Evolutionary conservation across 2,329 filamentous ascomycete genomes (phyloP), one percentile per base, ranked within the genome.

Genomic region (Macrophomina pseudophaseolina): DNA sequence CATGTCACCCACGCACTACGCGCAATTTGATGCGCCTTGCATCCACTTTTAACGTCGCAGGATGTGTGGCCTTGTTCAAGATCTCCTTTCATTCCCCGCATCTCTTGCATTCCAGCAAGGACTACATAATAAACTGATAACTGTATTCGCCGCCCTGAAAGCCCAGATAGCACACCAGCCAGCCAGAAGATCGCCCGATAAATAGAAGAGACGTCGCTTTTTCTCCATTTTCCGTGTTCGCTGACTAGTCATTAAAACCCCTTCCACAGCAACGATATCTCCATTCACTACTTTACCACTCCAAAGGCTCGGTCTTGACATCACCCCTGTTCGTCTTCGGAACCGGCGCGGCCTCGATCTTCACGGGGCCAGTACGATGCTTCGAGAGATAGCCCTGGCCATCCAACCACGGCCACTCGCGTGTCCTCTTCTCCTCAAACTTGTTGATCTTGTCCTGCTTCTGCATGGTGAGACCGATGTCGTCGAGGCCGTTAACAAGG

Each of bases 401-500:
- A 75, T 97, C 93, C 71, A 98, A 82, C 94, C 94, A 98, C 2
- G 95, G 94, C 28, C 92, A 97, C 69, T 92, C 87, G 63, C 84
- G 80, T 9, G 90, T 90, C 76, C 93, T 88, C 79, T 89, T 90
- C 73, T 83, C 82, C 87, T 98, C 94, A 74, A 95, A 97, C 68
- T 85, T 86, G 67, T 86, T 82, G 76, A 98, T 97, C 85, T 97
- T 93, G 69, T 93, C 90, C 70, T 95, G 93, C 81, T 92, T 87
- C 81, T 96, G 92, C 85, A 97, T 92, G 5, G 94, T 98, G 70
- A 98, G 82, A 42, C 94, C 94, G 74, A 98, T 98, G 73, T 98
- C 95, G 76, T 98, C 94, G 9, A 98, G 88, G 0, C 94, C 94
- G 76, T 98, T 97, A 74, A 97, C 80, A 60, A 98, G 82, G 80